Base-by-base conservation (phyloP, 176 grass and related monocot genomes). In the Cocos nucifera region DNA sequence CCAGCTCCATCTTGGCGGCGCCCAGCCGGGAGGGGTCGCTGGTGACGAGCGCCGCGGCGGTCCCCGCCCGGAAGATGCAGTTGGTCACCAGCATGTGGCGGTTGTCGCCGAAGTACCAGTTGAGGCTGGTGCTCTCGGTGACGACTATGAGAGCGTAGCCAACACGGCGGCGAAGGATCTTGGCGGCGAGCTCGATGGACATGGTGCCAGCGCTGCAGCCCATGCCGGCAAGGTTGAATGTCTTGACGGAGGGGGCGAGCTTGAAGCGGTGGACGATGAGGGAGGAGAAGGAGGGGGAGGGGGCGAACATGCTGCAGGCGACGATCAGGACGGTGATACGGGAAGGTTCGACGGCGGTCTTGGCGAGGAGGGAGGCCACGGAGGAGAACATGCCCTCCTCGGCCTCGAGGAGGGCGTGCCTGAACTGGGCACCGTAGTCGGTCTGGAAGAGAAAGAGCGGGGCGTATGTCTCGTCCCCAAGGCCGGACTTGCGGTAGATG, bases 81-180 rank as follows among this genome's bases (percentile, higher is more conserved):
- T 95, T 95, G 54, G 90, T 95, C 17, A 89, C 85, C 22, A 89
- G 85, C 90, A 89, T 95, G 74, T 89, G 86, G 73, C 87, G 88
- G 79, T 95, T 83, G 48, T 86, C 66, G 17, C 82, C 82, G 15
- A 95, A 89, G 90, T 95, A 95, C 86, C 90, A 89, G 79, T 95
- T 95, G 10, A 80, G 77, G 61, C 82, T 80, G 23, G 66, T 89
- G 79, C 84, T 86, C 79, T 95, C 85, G 12, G 85, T 95, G 26
- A 95, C 76, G 61, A 89, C 90, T 35, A 95, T 83, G 52, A 89
- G 82, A 14, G 90, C 90, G 72, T 89, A 86, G 52, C 64, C 75
- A 56, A 50, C 49, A 48, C 69, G 56, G 14, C 4, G 53, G 2
- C 82, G 66, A 0, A 89, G 79, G 20, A 79, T 53, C 2, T 82